Evolutionary conservation across 192 early-diverging fungal genomes (phyloP), one percentile per base, ranked within the genome.

Genomic region (Podila minutissima): DNA sequence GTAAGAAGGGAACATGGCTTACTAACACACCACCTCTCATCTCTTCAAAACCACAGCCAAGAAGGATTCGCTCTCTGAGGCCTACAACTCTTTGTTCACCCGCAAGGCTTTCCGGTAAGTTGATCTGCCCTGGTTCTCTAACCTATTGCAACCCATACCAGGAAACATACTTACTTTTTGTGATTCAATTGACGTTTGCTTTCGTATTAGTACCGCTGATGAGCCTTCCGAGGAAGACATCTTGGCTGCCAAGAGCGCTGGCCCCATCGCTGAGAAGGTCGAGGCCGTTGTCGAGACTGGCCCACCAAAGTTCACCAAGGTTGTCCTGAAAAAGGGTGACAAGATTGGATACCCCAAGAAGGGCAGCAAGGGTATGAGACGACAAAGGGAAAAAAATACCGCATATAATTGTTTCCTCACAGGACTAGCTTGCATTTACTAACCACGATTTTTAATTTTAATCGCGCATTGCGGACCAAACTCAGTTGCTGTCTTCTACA

Each of bases 231-330:
- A 66, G 82, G 79, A 72, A 66, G 76, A 72, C 0, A 46, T 72
- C 29, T 37, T 70, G 77, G 59, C 59, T 66, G 32, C 66, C 69
- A 84, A 79, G 83, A 73, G 71, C 57, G 85, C 85, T 50, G 68
- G 71, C 11, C 62, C 75, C 13, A 26, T 71, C 17, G 62, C 73
- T 9, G 74, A 59, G 13, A 79, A 78, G 71, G 64, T 60, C 2
- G 81, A 78, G 53, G 81, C 62, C 33, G 66, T 69, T 67, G 69
- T 68, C 28, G 73, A 82, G 46, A 8, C 35, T 19, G 90, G 88
- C 41, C 76, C 82, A 35, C 82, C 87, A 37, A 93, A 91, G 75
- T 94, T 90, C 83, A 88, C 78, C 10, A 94, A 94, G 82, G 69
- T 69, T 17, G 72, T 92, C 35, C 55, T 85, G 63, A 90, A 90